phyloP scores from a whole-genome alignment of 768 basidiomycete species.

The Auricularia sp. region DNA sequence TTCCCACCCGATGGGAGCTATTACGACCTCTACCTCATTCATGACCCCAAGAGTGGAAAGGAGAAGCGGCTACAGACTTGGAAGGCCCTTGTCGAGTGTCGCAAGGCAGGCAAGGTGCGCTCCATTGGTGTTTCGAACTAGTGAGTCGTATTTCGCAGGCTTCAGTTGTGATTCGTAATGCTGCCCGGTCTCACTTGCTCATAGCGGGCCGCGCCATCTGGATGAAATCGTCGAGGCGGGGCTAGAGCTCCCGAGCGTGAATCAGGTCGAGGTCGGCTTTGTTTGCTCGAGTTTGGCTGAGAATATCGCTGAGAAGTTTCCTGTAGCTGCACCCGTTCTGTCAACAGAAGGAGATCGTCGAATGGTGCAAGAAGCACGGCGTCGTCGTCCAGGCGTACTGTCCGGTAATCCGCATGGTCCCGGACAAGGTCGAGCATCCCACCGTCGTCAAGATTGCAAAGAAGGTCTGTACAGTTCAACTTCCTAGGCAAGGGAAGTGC shows the following conservation, averaged over 20 bases:
- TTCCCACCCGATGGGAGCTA: slow-evolving; percentile 47
- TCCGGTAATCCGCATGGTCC: slow-evolving; percentile 48
- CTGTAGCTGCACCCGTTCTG: slow-evolving; percentile 71
- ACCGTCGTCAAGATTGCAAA: slow-evolving; percentile 43
- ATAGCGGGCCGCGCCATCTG: slow-evolving; percentile 60
- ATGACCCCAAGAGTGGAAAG: slow-evolving; percentile 57
- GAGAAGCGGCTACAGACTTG: slow-evolving; percentile 61
- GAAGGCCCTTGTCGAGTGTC: slow-evolving; percentile 56
- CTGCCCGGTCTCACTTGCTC: not conserved
- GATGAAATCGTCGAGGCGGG: slow-evolving; percentile 62
- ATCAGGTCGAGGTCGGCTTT: slow-evolving; percentile 64
- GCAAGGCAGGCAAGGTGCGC: slow-evolving; percentile 50
- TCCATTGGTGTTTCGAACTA: slow-evolving; percentile 80
- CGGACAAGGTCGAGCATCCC: slow-evolving; percentile 43
- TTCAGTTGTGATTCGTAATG: not conserved
- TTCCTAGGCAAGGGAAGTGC: too few species aligned
- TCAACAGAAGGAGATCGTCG: slow-evolving; percentile 24
- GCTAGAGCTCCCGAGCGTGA: slow-evolving; percentile 57
- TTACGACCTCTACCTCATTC: slow-evolving; percentile 70
- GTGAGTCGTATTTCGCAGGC: slow-evolving; percentile 29
- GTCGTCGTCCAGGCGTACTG: slow-evolving; percentile 70
- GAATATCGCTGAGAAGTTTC: not conserved
- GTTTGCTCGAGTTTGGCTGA: not conserved
- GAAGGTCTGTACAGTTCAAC: slow-evolving; percentile 36
- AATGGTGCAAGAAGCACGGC: slow-evolving; percentile 52